Evolutionary conservation across 306 rosid species (phyloP).

Genomic region (Nissolia schottii): DNA sequence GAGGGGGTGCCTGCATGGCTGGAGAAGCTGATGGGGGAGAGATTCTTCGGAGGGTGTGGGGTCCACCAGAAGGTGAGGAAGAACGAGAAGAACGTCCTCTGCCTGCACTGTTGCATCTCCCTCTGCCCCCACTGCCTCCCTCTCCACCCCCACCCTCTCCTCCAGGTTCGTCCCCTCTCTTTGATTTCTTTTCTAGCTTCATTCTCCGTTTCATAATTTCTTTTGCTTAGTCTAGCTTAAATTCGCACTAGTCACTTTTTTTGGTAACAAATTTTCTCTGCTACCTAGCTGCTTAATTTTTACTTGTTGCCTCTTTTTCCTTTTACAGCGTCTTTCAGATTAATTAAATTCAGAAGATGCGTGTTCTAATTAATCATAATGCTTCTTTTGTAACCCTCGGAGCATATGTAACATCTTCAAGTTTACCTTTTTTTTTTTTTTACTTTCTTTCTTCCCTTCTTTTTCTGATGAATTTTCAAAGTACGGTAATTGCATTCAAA

Average conservation of each 20-base stretch:
- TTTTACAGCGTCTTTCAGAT: too few relatives aligned
- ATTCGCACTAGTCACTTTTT: too few relatives aligned
- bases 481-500: slow-evolving; percentile 1
- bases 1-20: slow-evolving; percentile 79
- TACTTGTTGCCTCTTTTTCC: too few relatives aligned
- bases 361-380: too few relatives aligned
- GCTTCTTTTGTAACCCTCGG: too few relatives aligned
- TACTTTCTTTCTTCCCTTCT: neutral
- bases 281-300: too few relatives aligned
- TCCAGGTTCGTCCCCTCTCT: too few relatives aligned
- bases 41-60: slow-evolving; percentile 94
- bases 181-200: neutral
- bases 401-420: neutral
- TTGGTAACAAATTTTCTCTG: too few relatives aligned
- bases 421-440: neutral
- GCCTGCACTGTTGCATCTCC: slow-evolving; percentile 81
- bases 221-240: too few relatives aligned
- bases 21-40: slow-evolving; percentile 64
- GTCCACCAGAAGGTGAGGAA: slow-evolving; percentile 74
- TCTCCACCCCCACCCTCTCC: slow-evolving; percentile 80
- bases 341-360: too few relatives aligned
- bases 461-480: slow-evolving; percentile 1
- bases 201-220: too few relatives aligned
- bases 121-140: slow-evolving; percentile 96
- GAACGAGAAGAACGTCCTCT: slow-evolving; percentile 93